These are phyloP conservation scores for Scheffersomyces stipitis DNA, from an alignment of 805 yeast species.

Conservation along the genomic window DNA sequence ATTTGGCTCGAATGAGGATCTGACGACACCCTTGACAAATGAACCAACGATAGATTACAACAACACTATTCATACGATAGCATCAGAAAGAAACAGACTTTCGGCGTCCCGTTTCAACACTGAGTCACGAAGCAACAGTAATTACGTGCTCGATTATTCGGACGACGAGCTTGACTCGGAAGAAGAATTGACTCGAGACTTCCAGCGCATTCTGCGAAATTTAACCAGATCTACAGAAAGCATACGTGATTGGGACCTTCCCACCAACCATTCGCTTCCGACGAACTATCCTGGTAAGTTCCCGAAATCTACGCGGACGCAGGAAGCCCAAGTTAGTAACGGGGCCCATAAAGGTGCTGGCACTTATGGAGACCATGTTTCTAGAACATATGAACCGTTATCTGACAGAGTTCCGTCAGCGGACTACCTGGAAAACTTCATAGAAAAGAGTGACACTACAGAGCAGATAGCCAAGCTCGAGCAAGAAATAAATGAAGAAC, in stretches of 20 bases:
- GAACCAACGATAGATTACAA: constrained; percentile 38
- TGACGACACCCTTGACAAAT: constrained; percentile 23
- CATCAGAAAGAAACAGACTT: background rate
- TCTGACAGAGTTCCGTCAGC: background rate
- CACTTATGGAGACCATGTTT: too few relatives aligned
- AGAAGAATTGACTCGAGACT: constrained; percentile 11
- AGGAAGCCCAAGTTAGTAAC: background rate
- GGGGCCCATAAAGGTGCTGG: too few relatives aligned
- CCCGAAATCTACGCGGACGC: background rate
- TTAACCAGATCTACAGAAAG: constrained; percentile 5
- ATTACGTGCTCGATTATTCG: constrained; percentile 4
- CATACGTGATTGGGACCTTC: background rate
- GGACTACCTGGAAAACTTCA: background rate
- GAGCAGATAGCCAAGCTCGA: constrained; percentile 1
- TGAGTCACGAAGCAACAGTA: too few relatives aligned
- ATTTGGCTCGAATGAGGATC: constrained; percentile 8
- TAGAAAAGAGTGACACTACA: too few relatives aligned
- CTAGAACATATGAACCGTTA: background rate
- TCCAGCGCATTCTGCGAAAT: constrained; percentile 6
- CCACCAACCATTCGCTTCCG: constrained; percentile 14
- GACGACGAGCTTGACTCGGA: constrained; percentile 8
- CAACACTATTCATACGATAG: constrained; percentile 16
- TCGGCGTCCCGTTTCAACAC: too few relatives aligned
- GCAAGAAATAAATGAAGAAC: constrained; percentile 8
- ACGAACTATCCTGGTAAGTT: constrained; percentile 20